These are phyloP conservation scores for Peronospora belbahrii DNA, from an alignment of 352 stramenopile species.

Conservation along the genomic window DNA sequence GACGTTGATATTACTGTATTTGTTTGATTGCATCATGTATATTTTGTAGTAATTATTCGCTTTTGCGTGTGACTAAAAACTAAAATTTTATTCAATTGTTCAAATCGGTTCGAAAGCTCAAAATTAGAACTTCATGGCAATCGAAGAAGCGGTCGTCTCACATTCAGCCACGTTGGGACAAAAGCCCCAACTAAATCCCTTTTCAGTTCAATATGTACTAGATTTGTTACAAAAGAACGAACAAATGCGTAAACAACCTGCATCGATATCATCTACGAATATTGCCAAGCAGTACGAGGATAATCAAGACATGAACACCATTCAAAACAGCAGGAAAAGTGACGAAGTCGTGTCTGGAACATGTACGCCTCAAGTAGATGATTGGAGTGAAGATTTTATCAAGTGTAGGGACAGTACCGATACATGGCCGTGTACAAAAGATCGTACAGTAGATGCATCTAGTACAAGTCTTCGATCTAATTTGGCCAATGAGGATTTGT, in stretches of 20 bases:
- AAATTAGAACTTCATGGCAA: constrained; percentile 9
- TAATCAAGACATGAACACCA: constrained; percentile 8
- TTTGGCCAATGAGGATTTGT: constrained; percentile 5
- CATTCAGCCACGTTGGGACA: constrained; percentile 1
- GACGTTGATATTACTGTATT: not conserved
- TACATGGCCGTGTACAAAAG: too few relatives aligned
- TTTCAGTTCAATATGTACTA: constrained; percentile 7
- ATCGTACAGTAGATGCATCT: too few relatives aligned
- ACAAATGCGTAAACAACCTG: constrained; percentile 3
- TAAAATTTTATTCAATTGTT: not conserved
- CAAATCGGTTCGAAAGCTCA: constrained; percentile 1
- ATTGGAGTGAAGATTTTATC: not conserved
- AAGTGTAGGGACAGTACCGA: too few relatives aligned
- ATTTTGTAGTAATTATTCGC: too few relatives aligned
- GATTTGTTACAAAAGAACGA: constrained; percentile 11
- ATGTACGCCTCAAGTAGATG: constrained; percentile 10
- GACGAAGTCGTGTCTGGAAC: constrained; percentile 8
- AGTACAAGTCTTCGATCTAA: constrained; percentile 17
- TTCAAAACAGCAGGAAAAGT: constrained; percentile 2
- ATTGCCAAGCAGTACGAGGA: not conserved
- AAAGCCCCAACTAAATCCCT: constrained; percentile 4
- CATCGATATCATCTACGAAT: not conserved
- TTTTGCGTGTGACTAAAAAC: too few relatives aligned
- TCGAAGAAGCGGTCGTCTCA: constrained; percentile 4
- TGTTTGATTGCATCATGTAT: constrained; percentile 8